Percentiles rank a stretch among this genome's conserved stretches.
Conservation (phyloP, 169 alveolate genomes). For the Babesia gibsoni region DNA sequence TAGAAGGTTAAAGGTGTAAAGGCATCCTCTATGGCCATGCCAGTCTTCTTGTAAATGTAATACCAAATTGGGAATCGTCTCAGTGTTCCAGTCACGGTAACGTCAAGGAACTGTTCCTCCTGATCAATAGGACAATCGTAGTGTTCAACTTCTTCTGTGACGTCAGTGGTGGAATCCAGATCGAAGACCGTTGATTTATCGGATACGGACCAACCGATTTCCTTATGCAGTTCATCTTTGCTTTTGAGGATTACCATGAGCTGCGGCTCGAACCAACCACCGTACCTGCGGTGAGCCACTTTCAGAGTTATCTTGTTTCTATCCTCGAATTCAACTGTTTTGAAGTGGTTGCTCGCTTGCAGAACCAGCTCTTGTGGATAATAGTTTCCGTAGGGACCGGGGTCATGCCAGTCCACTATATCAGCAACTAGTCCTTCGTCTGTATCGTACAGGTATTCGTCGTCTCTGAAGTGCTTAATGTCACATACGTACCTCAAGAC, state of each 20-base stretch:
- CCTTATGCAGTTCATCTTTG: neutral
- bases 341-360: constrained; percentile 3
- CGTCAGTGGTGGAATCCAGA: neutral
- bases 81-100: neutral
- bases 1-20: neutral
- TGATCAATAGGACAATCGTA: neutral
- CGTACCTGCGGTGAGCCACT: constrained; percentile 20
- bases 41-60: neutral
- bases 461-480: constrained; percentile 3
- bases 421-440: constrained; percentile 18
- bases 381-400: constrained; percentile 6
- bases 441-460: neutral
- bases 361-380: constrained; percentile 7
- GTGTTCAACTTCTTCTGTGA: neutral
- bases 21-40: neutral
- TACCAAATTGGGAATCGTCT: constrained; percentile 16
- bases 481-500: neutral
- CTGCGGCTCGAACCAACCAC: constrained; percentile 33
- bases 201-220: constrained; percentile 17
- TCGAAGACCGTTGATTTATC: neutral
- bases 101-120: constrained; percentile 25
- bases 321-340: neutral
- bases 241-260: constrained; percentile 10
- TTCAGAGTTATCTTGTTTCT: neutral
- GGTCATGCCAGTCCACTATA: constrained; percentile 27